Evolutionary conservation across 2,329 filamentous ascomycete genomes (phyloP), one percentile per base, ranked within the genome.

Genomic region (Colletotrichum destructivum): DNA sequence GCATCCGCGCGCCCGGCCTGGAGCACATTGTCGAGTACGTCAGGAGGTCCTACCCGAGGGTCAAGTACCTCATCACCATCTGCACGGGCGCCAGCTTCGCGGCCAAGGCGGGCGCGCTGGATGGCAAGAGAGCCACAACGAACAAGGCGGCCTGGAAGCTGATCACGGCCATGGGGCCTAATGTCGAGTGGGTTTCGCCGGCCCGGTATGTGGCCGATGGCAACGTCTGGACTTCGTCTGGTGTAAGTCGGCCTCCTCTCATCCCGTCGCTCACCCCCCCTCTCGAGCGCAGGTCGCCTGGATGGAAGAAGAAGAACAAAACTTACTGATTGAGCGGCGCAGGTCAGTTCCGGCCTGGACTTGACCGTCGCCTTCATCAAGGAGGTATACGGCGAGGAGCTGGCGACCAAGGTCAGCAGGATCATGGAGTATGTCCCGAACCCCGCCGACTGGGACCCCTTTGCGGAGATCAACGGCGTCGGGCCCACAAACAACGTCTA

Each of bases 151-250:
- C 85, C 0, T 93, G 88, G 84, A 79, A 80, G 9, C 79, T 79
- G 73, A 86, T 88, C 11, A 86, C 81, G 2, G 77, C 81, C 1
- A 80, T 85, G 63, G 85, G 88, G 0, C 83, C 86, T 0, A 80
- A 84, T 0, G 88, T 91, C 0, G 79, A 88, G 0, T 94, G 91
- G 91, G 84, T 91, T 35, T 80, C 84, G 0, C 84, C 85, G 38
- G 91, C 91, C 23, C 84, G 92, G 49, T 93, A 90, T 88, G 88
- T 92, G 0, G 82, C 84, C 0, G 91, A 93, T 79, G 90, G 88
- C 4, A 91, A 92, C 69, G 81, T 92, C 9, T 93, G 91, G 90
- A 89, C 88, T 4, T 88, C 88, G 2, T 90, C 89, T 0, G 91
- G 92, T 62, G 81, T 83, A 73, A 85, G 71, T 76, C 5, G 51